Evolutionary conservation across 2,329 filamentous ascomycete species (phyloP).

Genomic region (Calonectria leucothoes): DNA sequence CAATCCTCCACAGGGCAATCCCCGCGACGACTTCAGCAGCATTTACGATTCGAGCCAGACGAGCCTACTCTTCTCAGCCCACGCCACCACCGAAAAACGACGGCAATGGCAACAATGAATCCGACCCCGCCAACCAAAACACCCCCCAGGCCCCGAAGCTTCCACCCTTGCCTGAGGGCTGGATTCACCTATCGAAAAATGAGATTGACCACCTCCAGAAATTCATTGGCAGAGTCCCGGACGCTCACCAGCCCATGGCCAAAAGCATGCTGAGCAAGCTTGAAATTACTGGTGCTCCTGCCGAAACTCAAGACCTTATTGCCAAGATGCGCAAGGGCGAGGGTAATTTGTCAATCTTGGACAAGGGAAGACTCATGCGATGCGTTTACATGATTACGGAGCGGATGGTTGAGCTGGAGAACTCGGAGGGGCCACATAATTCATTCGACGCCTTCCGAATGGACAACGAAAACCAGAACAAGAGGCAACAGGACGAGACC

Average conservation of each 20-base stretch:
- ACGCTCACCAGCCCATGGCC: constrained; percentile 69
- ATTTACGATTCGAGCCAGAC: constrained; percentile 46
- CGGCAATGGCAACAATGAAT: constrained; percentile 39
- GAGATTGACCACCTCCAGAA: constrained; percentile 66
- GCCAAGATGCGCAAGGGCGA: constrained; percentile 65
- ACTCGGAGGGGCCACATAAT: constrained; percentile 35
- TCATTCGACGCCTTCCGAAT: constrained; percentile 27
- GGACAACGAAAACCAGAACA: constrained; percentile 32
- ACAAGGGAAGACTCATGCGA: constrained; percentile 52
- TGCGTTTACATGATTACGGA: constrained; percentile 51
- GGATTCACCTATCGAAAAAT: constrained; percentile 58
- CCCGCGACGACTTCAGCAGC: constrained; percentile 41
- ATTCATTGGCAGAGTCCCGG: constrained; percentile 72
- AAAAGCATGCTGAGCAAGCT: constrained; percentile 71
- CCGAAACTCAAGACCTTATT: constrained; percentile 71
- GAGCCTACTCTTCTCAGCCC: constrained; percentile 51
- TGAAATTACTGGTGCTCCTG: constrained; percentile 76
- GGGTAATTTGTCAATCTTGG: constrained; percentile 60
- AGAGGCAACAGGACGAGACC: constrained; percentile 29
- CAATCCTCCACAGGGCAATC: constrained; percentile 45
- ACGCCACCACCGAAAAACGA: constrained; percentile 48
- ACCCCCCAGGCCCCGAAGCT: constrained; percentile 40
- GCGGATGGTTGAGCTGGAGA: constrained; percentile 46
- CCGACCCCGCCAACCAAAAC: constrained; percentile 28
- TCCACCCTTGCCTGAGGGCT: constrained; percentile 57